These are phyloP conservation scores for Breynia disticha DNA, from an alignment of 441 rosid species.

Conservation along the genomic window DNA sequence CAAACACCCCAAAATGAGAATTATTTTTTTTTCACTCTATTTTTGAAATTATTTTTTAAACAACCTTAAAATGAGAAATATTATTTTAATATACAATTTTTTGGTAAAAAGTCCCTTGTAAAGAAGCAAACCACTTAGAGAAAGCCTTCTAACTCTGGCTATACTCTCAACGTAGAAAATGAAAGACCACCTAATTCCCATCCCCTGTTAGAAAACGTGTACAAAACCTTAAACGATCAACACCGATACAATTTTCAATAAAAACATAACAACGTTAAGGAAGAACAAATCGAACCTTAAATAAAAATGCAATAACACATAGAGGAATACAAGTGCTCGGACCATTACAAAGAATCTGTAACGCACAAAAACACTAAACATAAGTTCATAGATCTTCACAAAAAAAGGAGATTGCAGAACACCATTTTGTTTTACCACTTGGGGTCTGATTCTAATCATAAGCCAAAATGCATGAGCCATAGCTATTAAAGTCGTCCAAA, in stretches of 20 bases:
- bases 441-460: conserved; percentile 69
- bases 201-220: conserved; percentile 34
- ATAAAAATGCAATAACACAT: conserved; percentile 60
- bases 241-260: not conserved
- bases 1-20: too few relatives aligned
- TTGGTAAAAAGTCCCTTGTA: too few relatives aligned
- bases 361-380: too few relatives aligned
- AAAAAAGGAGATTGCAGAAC: not conserved
- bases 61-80: too few relatives aligned
- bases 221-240: not conserved
- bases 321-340: conserved; percentile 91
- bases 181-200: conserved; percentile 72
- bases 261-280: not conserved
- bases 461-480: conserved; percentile 54
- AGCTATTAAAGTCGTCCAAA: conserved; percentile 68
- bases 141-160: conserved; percentile 77
- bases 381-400: not conserved
- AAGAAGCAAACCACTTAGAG: conserved; percentile 73
- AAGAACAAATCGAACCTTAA: conserved; percentile 57
- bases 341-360: conserved; percentile 89
- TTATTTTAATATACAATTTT: too few relatives aligned
- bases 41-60: too few relatives aligned
- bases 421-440: conserved; percentile 39
- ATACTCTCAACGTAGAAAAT: conserved; percentile 82
- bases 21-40: too few relatives aligned